These are phyloP conservation scores for Eurotiales sp. DNA, from an alignment of 2,329 filamentous ascomycete species.

Conservation along the genomic window DNA sequence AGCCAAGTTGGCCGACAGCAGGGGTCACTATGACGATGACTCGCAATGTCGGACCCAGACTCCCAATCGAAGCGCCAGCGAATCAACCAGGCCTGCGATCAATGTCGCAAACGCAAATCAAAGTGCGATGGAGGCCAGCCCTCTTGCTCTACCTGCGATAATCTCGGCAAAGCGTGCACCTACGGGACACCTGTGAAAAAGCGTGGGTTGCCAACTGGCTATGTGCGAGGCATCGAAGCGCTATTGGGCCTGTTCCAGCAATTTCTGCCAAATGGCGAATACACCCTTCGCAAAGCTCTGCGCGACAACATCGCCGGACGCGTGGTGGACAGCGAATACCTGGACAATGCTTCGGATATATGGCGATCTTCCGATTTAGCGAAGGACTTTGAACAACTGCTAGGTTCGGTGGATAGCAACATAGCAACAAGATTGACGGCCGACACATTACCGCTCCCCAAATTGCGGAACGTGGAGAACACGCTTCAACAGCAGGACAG, in stretches of 20 bases:
- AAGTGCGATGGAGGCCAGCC: constrained; percentile 70
- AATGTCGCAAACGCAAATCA: constrained; percentile 63
- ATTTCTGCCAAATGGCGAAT: constrained; percentile 12
- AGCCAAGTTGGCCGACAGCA: not conserved
- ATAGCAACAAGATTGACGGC: constrained; percentile 2
- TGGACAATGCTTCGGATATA: constrained; percentile 12
- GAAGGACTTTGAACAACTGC: constrained; percentile 11
- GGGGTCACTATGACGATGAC: constrained; percentile 25
- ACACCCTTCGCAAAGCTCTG: constrained; percentile 40
- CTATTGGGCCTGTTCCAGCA: constrained; percentile 48
- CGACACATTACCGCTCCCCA: not conserved
- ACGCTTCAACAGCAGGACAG: not conserved
- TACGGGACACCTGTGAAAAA: constrained; percentile 73
- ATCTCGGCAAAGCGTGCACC: constrained; percentile 62
- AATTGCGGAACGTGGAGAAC: not conserved
- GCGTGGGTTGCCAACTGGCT: constrained; percentile 74
- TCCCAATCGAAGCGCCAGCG: constrained; percentile 53
- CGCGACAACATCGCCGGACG: constrained; percentile 55
- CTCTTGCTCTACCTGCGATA: constrained; percentile 62
- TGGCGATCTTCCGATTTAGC: constrained; percentile 13
- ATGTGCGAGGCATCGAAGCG: constrained; percentile 69
- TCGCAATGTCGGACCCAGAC: constrained; percentile 21
- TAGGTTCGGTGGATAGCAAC: constrained; percentile 4
- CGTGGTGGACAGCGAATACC: constrained; percentile 49
- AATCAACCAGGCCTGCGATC: constrained; percentile 66